Conservation (phyloP, 1,139 yeast species). For the Entelexis paramagnoliae region DNA sequence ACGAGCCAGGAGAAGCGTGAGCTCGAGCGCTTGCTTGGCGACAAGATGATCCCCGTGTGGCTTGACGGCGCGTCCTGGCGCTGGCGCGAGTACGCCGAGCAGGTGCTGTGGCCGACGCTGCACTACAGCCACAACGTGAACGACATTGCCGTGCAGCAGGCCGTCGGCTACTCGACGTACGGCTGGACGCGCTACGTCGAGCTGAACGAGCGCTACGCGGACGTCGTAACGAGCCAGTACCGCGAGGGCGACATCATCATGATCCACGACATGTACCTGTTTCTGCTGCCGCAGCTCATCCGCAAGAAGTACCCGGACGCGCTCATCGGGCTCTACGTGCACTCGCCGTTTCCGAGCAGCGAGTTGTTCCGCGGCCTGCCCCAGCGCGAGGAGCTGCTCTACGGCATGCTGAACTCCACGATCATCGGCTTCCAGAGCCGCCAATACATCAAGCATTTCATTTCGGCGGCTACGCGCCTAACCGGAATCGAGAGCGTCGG, state of each 20-base stretch:
- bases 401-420: slow-evolving; percentile 86
- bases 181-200: slow-evolving; percentile 89
- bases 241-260: slow-evolving; percentile 87
- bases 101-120: slow-evolving; percentile 85
- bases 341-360: slow-evolving; percentile 84
- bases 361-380: slow-evolving; percentile 87
- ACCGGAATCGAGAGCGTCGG: slow-evolving; percentile 51
- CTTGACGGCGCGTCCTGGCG: slow-evolving; percentile 54
- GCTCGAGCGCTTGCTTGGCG: slow-evolving; percentile 20
- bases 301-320: slow-evolving; percentile 76
- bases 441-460: slow-evolving; percentile 80
- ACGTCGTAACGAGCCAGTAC: slow-evolving; percentile 60
- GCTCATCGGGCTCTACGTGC: slow-evolving; percentile 70
- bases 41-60: slow-evolving; percentile 61
- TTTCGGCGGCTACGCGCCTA: slow-evolving; percentile 77
- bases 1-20: slow-evolving; percentile 20
- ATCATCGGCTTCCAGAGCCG: slow-evolving; percentile 76
- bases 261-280: slow-evolving; percentile 86
- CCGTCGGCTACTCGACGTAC: slow-evolving; percentile 40
- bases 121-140: slow-evolving; percentile 67
- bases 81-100: slow-evolving; percentile 78
- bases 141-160: slow-evolving; percentile 22
- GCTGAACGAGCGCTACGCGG: slow-evolving; percentile 82
- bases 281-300: slow-evolving; percentile 74
- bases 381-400: slow-evolving; percentile 67